A percentile compares a stretch with the other conserved stretches of the same genome.
Evolutionary conservation across 768 basidiomycete species (phyloP).

Genomic region (Mycena indigotica): DNA sequence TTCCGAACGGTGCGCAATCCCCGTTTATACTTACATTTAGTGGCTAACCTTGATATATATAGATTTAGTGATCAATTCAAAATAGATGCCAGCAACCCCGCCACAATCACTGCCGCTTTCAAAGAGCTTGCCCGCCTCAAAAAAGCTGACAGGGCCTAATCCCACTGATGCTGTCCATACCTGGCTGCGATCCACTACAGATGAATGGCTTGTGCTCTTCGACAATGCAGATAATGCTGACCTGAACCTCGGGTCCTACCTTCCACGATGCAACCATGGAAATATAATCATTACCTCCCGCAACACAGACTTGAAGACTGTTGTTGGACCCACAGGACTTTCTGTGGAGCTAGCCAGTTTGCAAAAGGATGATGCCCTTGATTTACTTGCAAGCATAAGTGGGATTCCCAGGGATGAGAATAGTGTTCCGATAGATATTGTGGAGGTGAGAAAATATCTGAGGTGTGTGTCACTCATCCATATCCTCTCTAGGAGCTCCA

Average conservation of each 20-base stretch:
- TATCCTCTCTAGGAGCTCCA: slow-evolving; percentile 2
- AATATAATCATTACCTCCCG: slow-evolving; percentile 17
- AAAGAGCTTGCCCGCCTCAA: background rate
- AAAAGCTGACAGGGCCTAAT: background rate
- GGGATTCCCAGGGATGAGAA: background rate
- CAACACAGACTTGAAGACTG: background rate
- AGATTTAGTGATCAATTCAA: slow-evolving; percentile 1
- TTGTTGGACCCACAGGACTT: background rate
- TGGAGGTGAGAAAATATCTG: slow-evolving; percentile 3
- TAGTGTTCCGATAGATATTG: slow-evolving; percentile 5
- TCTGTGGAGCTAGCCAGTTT: background rate
- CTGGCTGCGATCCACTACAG: background rate
- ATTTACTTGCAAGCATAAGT: background rate
- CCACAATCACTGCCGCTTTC: background rate
- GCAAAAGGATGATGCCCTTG: background rate
- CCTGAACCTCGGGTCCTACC: slow-evolving; percentile 1
- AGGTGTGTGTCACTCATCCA: background rate
- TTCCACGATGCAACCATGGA: slow-evolving; percentile 11
- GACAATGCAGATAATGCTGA: too few relatives aligned
- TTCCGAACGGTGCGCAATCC: background rate
- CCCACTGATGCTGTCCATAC: background rate
- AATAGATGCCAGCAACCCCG: background rate
- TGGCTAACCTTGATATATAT: background rate
- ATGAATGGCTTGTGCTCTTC: slow-evolving; percentile 2
- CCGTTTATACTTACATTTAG: background rate